phyloP scores from a whole-genome alignment of 2,329 filamentous ascomycete species.

The Penicillium sp. region DNA sequence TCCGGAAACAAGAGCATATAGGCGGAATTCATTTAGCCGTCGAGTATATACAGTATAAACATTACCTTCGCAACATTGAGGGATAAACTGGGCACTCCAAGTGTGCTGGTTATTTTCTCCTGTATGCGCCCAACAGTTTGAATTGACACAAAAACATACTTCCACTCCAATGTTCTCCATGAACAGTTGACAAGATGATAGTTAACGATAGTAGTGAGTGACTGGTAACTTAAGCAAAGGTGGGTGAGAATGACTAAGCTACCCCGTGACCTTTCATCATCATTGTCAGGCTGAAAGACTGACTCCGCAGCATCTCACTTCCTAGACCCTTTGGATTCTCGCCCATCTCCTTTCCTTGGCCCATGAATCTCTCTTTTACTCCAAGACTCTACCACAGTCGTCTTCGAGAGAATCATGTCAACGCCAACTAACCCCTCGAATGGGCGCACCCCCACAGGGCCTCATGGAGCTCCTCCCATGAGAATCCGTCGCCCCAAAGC shows the following conservation, averaged over 20 bases:
- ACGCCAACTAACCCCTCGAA: conserved; percentile 47
- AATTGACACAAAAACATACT: no score
- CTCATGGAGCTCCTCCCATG: conserved; percentile 45
- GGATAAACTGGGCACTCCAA: background rate
- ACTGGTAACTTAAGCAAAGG: no score
- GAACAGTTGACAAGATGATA: no score
- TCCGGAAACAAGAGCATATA: no score
- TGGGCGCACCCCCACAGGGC: conserved; percentile 49
- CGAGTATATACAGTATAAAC: background rate
- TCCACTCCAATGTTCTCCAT: background rate
- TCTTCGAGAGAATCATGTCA: conserved; percentile 27
- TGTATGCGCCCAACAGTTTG: no score
- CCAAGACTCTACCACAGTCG: background rate
- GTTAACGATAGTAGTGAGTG: no score
- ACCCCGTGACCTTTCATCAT: conserved; percentile 3
- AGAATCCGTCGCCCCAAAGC: conserved; percentile 52
- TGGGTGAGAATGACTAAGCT: background rate
- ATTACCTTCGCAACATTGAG: background rate
- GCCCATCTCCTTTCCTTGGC: background rate
- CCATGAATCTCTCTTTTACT: background rate
- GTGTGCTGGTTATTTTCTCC: no score
- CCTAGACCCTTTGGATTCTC: background rate
- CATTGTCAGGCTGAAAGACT: background rate
- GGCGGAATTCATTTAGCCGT: no score
- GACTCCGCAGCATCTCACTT: background rate